These are phyloP conservation scores for Saccharomycopsis fibuligera DNA, from an alignment of 805 yeast species.

Conservation along the genomic window DNA sequence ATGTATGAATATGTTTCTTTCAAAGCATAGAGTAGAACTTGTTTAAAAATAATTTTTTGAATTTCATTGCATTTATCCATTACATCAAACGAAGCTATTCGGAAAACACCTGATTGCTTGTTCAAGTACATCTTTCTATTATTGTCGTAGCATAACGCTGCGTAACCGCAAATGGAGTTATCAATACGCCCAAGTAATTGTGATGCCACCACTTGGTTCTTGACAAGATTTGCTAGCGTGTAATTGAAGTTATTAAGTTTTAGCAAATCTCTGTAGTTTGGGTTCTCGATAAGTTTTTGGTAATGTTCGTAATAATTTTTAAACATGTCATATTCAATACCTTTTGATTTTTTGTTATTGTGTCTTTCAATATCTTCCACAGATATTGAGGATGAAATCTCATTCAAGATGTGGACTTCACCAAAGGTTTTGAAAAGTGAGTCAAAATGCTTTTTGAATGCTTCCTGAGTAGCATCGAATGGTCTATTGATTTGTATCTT, in stretches of 20 bases:
- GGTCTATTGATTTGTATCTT: conserved; percentile 77
- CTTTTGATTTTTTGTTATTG: conserved; percentile 5
- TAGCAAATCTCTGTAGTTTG: conserved; percentile 9
- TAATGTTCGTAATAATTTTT: conserved; percentile 18
- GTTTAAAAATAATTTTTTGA: conserved; percentile 59
- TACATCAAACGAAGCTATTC: conserved; percentile 87
- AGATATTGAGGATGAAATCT: background rate
- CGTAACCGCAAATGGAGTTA: conserved; percentile 69
- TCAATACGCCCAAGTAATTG: conserved; percentile 54
- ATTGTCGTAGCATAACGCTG: conserved; percentile 74
- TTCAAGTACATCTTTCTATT: conserved; percentile 52
- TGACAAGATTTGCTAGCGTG: conserved; percentile 12
- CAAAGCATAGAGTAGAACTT: conserved; percentile 44
- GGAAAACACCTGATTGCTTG: conserved; percentile 84
- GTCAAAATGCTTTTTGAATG: conserved; percentile 78
- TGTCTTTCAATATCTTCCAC: conserved; percentile 7
- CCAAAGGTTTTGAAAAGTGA: conserved; percentile 70
- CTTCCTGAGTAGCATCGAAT: conserved; percentile 77
- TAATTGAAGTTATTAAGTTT: conserved; percentile 13
- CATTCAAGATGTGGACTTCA: conserved; percentile 47
- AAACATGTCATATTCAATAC: conserved; percentile 20
- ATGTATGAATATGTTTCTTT: conserved; percentile 25
- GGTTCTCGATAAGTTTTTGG: conserved; percentile 9
- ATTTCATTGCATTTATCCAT: conserved; percentile 82
- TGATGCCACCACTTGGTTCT: conserved; percentile 33